phyloP scores from a whole-genome alignment of 257 asterid genomes.

The Ehretia macrophylla region DNA sequence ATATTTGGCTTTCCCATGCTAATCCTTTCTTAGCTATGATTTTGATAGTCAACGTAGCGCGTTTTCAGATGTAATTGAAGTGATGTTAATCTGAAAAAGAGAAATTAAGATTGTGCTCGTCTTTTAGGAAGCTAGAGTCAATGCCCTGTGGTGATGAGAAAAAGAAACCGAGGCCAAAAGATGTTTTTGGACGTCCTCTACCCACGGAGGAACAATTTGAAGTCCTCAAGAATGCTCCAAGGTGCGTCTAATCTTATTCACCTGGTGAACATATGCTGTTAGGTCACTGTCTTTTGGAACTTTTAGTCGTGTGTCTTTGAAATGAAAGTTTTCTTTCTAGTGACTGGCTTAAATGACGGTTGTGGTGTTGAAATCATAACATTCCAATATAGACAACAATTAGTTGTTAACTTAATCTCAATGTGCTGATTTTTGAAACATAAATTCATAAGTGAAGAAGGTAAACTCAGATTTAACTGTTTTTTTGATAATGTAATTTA shows the following conservation, averaged over 20 bases:
- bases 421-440: too few species aligned
- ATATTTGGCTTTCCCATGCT: conserved; percentile 9
- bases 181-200: conserved; percentile 81
- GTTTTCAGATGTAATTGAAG: conserved; percentile 6
- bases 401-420: too few species aligned
- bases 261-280: too few species aligned
- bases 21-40: background rate
- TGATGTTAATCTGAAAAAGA: conserved; percentile 13
- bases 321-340: too few species aligned
- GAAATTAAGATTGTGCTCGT: conserved; percentile 4
- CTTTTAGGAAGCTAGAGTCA: conserved; percentile 48
- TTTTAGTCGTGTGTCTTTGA: too few species aligned
- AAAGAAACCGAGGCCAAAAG: conserved; percentile 79
- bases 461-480: too few species aligned
- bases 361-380: too few species aligned
- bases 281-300: too few species aligned
- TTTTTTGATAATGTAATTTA: too few species aligned
- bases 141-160: conserved; percentile 46
- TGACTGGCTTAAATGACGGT: too few species aligned
- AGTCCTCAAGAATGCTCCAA: conserved; percentile 94
- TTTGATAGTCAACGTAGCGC: background rate
- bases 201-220: conserved; percentile 98
- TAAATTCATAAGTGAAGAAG: too few species aligned
- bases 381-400: too few species aligned
- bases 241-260: conserved; percentile 34